phyloP scores from a whole-genome alignment of 306 rosid species.

The Vicia villosa region DNA sequence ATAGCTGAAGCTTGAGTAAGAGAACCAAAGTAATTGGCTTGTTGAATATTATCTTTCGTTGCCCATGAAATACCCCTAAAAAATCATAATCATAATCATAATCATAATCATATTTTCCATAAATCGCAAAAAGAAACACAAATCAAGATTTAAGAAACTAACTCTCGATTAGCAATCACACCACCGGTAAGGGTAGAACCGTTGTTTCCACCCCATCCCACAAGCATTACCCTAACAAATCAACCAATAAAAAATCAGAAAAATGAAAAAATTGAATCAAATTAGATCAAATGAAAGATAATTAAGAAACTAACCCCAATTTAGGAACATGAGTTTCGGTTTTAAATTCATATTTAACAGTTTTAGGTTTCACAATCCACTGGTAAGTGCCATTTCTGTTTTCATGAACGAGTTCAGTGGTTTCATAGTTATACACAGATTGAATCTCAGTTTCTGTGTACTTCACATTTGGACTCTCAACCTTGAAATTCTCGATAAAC shows the following conservation, averaged over 20 bases:
- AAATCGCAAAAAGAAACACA: too few species aligned
- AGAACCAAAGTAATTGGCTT: slow-evolving; percentile 92
- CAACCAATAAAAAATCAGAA: slow-evolving; percentile 5
- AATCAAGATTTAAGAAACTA: slow-evolving; percentile 37
- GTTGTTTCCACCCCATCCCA: slow-evolving; percentile 99
- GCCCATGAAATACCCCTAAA: slow-evolving; percentile 99
- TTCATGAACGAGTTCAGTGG: slow-evolving; percentile 92
- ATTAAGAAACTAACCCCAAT: slow-evolving; percentile 68
- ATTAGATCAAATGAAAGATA: background rate
- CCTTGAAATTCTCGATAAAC: slow-evolving; percentile 90
- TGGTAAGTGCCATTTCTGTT: slow-evolving; percentile 78
- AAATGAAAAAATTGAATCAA: background rate
- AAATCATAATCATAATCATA: background rate
- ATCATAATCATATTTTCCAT: too few species aligned
- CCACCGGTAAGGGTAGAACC: slow-evolving; percentile 92
- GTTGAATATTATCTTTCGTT: slow-evolving; percentile 93
- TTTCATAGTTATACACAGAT: slow-evolving; percentile 81
- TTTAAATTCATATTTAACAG: slow-evolving; percentile 78
- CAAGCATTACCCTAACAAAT: slow-evolving; percentile 81
- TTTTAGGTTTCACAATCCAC: slow-evolving; percentile 89
- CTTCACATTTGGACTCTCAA: slow-evolving; percentile 77
- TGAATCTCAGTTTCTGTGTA: slow-evolving; percentile 79
- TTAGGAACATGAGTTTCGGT: slow-evolving; percentile 77
- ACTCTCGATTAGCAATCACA: slow-evolving; percentile 93
- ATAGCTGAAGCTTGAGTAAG: slow-evolving; percentile 92